Evolutionary conservation across 805 yeast species (phyloP).

Genomic region (Wickerhamomyces bisporus): DNA sequence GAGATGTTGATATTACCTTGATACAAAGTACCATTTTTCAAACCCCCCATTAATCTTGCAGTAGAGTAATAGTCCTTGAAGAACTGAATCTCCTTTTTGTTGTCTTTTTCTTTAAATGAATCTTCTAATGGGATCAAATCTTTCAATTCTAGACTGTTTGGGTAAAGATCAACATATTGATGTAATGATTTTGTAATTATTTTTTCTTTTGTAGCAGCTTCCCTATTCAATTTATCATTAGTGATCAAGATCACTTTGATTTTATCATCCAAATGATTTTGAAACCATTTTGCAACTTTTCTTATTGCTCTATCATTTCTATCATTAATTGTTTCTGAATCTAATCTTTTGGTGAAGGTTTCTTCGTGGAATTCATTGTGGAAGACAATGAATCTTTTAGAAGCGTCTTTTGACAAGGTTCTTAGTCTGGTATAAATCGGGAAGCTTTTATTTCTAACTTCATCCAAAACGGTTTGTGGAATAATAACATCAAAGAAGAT

Average conservation of each 20-base stretch:
- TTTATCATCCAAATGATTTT: slow-evolving; percentile 48
- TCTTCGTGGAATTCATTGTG: slow-evolving; percentile 85
- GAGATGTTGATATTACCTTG: slow-evolving; percentile 82
- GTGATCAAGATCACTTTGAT: slow-evolving; percentile 58
- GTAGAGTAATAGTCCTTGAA: slow-evolving; percentile 77
- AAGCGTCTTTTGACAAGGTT: slow-evolving; percentile 64
- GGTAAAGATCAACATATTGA: slow-evolving; percentile 68
- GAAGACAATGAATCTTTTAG: slow-evolving; percentile 82
- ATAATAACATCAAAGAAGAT: slow-evolving; percentile 85
- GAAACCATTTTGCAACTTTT: slow-evolving; percentile 66
- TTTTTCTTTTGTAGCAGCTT: slow-evolving; percentile 48
- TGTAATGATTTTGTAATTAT: slow-evolving; percentile 50
- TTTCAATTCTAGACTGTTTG: slow-evolving; percentile 66
- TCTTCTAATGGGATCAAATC: slow-evolving; percentile 68
- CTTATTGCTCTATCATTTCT: slow-evolving; percentile 90
- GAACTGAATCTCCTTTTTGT: slow-evolving; percentile 24
- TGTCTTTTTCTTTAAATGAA: slow-evolving; percentile 22
- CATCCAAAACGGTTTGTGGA: slow-evolving; percentile 95
- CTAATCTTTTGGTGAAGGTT: slow-evolving; percentile 57
- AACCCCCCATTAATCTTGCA: slow-evolving; percentile 85
- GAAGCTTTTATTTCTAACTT: slow-evolving; percentile 79
- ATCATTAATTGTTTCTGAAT: slow-evolving; percentile 75
- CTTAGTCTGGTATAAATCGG: slow-evolving; percentile 86
- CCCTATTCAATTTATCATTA: slow-evolving; percentile 68
- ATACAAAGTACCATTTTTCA: slow-evolving; percentile 78